Percentiles rank a stretch among this genome's conserved stretches.
phyloP scores from a whole-genome alignment of 257 asterid genomes.

The Solanum pimpinellifolium region DNA sequence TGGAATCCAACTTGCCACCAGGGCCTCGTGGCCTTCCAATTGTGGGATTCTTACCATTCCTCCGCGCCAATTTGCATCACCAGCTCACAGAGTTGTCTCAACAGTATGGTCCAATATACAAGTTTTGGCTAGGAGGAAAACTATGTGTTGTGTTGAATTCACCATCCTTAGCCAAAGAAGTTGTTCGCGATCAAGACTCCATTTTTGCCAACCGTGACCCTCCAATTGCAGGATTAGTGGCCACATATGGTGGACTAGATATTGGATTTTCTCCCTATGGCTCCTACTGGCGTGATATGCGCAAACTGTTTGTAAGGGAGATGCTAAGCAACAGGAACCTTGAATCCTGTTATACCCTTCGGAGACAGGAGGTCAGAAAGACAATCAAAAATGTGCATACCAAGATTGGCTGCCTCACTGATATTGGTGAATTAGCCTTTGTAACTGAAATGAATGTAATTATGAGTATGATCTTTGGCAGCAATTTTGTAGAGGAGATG shows the following conservation, averaged over 20 bases:
- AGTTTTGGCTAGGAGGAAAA: constrained; percentile 21
- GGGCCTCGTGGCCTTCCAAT: constrained; percentile 37
- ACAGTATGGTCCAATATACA: constrained; percentile 18
- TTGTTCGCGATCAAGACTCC: constrained; percentile 27
- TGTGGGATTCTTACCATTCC: constrained; percentile 36
- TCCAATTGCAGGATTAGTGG: neutral
- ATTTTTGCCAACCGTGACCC: constrained; percentile 22
- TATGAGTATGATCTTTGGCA: constrained; percentile 30
- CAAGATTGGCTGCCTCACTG: neutral
- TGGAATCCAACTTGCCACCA: constrained; percentile 15
- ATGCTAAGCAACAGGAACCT: constrained; percentile 22
- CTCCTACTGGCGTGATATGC: constrained; percentile 20
- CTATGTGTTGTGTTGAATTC: constrained; percentile 19
- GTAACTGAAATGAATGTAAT: constrained; percentile 12
- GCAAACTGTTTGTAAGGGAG: constrained; percentile 26
- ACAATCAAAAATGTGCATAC: constrained; percentile 3
- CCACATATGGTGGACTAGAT: constrained; percentile 18
- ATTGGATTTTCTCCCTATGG: constrained; percentile 17
- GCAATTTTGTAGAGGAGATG: neutral
- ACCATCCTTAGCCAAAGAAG: constrained; percentile 13
- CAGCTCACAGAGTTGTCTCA: constrained; percentile 16
- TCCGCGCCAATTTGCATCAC: constrained; percentile 15
- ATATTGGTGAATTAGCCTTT: constrained; percentile 16
- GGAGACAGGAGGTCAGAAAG: constrained; percentile 15
- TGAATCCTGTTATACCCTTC: constrained; percentile 12